These are phyloP conservation scores for Tolypocladium ophioglossoides DNA, from an alignment of 2,329 filamentous ascomycete genomes.

Conservation along the genomic window DNA sequence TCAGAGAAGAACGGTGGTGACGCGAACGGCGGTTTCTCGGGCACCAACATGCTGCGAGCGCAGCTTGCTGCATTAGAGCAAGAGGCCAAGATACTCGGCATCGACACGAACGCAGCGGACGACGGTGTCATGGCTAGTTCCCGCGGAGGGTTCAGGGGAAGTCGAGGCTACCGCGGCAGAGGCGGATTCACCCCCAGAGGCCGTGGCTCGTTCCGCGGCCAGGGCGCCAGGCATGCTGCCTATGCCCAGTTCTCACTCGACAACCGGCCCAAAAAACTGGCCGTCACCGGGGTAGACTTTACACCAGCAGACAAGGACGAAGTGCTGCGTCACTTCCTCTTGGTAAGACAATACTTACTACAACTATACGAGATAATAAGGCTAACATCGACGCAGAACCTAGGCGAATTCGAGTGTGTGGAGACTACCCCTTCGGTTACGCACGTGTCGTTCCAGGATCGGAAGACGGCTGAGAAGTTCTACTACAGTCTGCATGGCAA, in stretches of 20 bases:
- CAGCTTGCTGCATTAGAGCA: conserved; percentile 64
- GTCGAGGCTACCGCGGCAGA: conserved; percentile 22
- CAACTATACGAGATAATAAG: not conserved
- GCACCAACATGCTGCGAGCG: conserved; percentile 57
- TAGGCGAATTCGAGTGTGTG: conserved; percentile 52
- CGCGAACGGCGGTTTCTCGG: conserved; percentile 22
- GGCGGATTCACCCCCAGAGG: conserved; percentile 21
- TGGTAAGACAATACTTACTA: conserved; percentile 36
- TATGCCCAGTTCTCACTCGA: conserved; percentile 61
- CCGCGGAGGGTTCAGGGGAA: conserved; percentile 28
- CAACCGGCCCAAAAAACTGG: conserved; percentile 61
- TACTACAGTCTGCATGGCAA: conserved; percentile 46
- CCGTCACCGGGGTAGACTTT: conserved; percentile 53
- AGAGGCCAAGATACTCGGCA: conserved; percentile 58
- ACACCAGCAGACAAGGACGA: conserved; percentile 55
- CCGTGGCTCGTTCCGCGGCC: conserved; percentile 29
- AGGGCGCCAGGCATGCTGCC: conserved; percentile 38
- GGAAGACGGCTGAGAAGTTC: conserved; percentile 61
- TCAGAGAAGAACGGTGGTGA: conserved; percentile 20
- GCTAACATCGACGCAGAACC: conserved; percentile 29
- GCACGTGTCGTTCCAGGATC: conserved; percentile 53
- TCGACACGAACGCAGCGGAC: conserved; percentile 45
- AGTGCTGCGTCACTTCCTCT: conserved; percentile 57
- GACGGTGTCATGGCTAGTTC: conserved; percentile 24
- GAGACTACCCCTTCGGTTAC: conserved; percentile 35